Conservation (phyloP, 352 stramenopile genomes). For the Phytophthora tentaculata region DNA sequence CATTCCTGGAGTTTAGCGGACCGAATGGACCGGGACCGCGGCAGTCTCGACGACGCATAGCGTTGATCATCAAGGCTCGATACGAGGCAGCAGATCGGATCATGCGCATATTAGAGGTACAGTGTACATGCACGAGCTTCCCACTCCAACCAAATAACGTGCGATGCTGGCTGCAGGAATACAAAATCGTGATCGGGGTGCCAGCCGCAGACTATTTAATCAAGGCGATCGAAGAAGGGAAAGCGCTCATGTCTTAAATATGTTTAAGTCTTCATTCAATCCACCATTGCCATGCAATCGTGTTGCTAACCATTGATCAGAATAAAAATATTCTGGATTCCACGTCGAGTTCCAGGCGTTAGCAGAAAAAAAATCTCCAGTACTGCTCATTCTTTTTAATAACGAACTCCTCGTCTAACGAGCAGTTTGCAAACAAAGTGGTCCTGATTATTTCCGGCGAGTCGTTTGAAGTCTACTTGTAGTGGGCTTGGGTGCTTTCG, state of each 20-base stretch:
- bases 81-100: conserved; percentile 75
- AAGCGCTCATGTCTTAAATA: conserved; percentile 19
- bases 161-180: conserved; percentile 36
- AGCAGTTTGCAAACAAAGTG: too few species aligned
- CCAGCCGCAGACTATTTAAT: conserved; percentile 49
- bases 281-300: too few species aligned
- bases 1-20: conserved; percentile 30
- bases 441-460: background rate
- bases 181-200: conserved; percentile 48
- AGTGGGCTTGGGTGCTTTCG: conserved; percentile 16
- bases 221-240: conserved; percentile 37
- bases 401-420: too few species aligned
- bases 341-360: too few species aligned
- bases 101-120: conserved; percentile 80
- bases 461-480: conserved; percentile 12
- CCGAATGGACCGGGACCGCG: conserved; percentile 32
- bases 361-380: too few species aligned
- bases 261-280: background rate
- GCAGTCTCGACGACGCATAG: conserved; percentile 45
- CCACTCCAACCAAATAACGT: background rate
- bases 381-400: too few species aligned
- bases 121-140: background rate
- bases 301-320: background rate
- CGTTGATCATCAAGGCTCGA: conserved; percentile 55
- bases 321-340: too few species aligned